phyloP scores from a whole-genome alignment of 768 basidiomycete genomes.

The Russula compacta region DNA sequence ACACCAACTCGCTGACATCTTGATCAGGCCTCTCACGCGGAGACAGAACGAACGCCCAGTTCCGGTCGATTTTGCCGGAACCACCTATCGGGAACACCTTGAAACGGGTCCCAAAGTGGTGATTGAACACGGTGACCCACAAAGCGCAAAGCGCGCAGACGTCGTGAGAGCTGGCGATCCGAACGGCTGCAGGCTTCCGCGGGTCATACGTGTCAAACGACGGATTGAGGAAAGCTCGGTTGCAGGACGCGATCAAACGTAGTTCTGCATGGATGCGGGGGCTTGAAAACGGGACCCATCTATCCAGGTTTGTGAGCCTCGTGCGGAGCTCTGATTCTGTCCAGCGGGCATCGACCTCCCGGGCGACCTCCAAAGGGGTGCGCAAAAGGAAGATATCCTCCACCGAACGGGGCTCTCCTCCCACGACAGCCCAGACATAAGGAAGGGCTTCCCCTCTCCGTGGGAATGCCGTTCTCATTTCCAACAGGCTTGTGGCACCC shows the following conservation, averaged over 20 bases:
- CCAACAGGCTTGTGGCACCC: slow-evolving; percentile 11
- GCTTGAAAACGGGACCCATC: slow-evolving; percentile 6
- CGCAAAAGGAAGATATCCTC: slow-evolving; percentile 15
- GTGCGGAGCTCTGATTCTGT: slow-evolving; percentile 7
- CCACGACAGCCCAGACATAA: slow-evolving; percentile 10
- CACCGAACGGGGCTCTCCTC: slow-evolving; percentile 2
- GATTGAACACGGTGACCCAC: slow-evolving; percentile 16
- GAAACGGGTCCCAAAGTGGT: slow-evolving; percentile 12
- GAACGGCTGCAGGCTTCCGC: slow-evolving; percentile 9
- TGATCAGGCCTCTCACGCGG: slow-evolving; percentile 14
- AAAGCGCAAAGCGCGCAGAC: slow-evolving; percentile 13
- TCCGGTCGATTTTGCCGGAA: slow-evolving; percentile 12
- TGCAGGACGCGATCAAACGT: slow-evolving; percentile 14
- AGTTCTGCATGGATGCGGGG: slow-evolving; percentile 15
- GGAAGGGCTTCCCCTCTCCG: neutral
- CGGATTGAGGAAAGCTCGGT: slow-evolving; percentile 4
- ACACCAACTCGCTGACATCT: slow-evolving; percentile 14
- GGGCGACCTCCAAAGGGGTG: slow-evolving; percentile 9
- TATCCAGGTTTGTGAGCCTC: neutral
- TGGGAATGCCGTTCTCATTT: slow-evolving; percentile 3
- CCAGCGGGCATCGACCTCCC: slow-evolving; percentile 14
- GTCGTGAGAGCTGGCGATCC: slow-evolving; percentile 16
- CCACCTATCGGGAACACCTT: slow-evolving; percentile 13
- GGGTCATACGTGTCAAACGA: slow-evolving; percentile 15
- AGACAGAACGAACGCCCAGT: slow-evolving; percentile 11